Evolutionary conservation across 768 basidiomycete species (phyloP).

Genomic region (Clathrus columnatus): DNA sequence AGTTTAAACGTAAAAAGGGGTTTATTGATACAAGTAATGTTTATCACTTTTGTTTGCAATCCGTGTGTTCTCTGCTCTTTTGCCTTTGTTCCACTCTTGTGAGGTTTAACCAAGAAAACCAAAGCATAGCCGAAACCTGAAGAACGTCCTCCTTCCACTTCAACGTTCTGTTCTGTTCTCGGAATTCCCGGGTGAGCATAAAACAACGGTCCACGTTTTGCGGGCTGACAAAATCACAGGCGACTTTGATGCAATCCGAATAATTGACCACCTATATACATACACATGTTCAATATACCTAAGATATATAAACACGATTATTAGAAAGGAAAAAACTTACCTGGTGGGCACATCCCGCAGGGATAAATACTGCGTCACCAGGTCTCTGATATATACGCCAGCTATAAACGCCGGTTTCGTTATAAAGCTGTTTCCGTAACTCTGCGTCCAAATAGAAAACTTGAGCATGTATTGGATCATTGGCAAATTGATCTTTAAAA

Average conservation of each 20-base stretch:
- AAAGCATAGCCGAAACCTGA: constrained; percentile 87
- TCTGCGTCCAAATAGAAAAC: constrained; percentile 72
- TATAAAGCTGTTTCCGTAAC: constrained; percentile 58
- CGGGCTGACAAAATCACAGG: constrained; percentile 89
- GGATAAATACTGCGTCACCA: constrained; percentile 92
- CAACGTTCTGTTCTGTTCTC: constrained; percentile 78
- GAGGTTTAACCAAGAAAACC: constrained; percentile 70
- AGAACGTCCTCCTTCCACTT: constrained; percentile 94
- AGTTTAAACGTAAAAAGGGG: neutral
- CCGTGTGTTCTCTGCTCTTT: neutral
- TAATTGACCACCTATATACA: constrained; percentile 71
- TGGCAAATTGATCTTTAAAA: constrained; percentile 40
- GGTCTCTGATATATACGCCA: constrained; percentile 84
- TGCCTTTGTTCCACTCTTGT: neutral
- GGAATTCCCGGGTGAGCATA: constrained; percentile 78
- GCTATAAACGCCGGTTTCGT: constrained; percentile 62
- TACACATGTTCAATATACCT: constrained; percentile 1
- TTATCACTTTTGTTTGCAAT: neutral
- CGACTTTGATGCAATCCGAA: constrained; percentile 94
- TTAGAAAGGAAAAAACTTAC: constrained; percentile 29
- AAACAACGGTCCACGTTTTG: constrained; percentile 87
- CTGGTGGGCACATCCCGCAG: constrained; percentile 90
- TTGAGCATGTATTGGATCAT: constrained; percentile 90
- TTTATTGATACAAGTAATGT: too few relatives aligned
- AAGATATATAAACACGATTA: neutral